phyloP scores from a whole-genome alignment of 441 rosid species.

The Erodium chrysanthum region DNA sequence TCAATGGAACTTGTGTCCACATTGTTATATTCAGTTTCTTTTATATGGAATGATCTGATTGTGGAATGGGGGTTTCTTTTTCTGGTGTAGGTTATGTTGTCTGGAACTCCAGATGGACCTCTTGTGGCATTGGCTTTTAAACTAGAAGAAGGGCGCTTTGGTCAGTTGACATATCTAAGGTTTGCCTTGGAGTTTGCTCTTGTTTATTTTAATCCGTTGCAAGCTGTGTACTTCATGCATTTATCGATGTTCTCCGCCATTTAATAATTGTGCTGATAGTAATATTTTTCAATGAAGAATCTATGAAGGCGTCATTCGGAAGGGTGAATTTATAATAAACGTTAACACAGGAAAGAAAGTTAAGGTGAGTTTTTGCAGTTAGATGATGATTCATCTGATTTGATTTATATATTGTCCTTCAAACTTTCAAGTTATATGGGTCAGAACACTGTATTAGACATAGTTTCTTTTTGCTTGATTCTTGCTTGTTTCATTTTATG shows the following conservation, averaged over 20 bases:
- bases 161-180: slow-evolving; percentile 92
- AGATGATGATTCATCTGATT: background rate
- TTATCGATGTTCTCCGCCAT: slow-evolving; percentile 6
- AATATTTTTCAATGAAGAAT: slow-evolving; percentile 40
- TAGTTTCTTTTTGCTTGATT: background rate
- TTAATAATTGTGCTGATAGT: slow-evolving; percentile 22
- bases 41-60: slow-evolving; percentile 6
- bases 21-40: background rate
- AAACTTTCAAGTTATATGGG: background rate
- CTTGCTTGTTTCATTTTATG: background rate
- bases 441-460: background rate
- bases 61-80: background rate
- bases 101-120: slow-evolving; percentile 91
- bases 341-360: slow-evolving; percentile 88
- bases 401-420: background rate
- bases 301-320: slow-evolving; percentile 86
- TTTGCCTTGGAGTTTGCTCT: slow-evolving; percentile 14
- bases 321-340: slow-evolving; percentile 82
- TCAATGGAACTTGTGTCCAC: slow-evolving; percentile 2
- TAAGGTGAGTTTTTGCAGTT: slow-evolving; percentile 45
- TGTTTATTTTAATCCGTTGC: slow-evolving; percentile 8
- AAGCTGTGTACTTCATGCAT: background rate
- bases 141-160: slow-evolving; percentile 94
- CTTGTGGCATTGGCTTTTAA: slow-evolving; percentile 98
- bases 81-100: slow-evolving; percentile 49